A percentile compares a stretch with the other conserved stretches of the same genome.
phyloP scores from a whole-genome alignment of 148 eudicot genomes.

The Hydrangea macrophylla region DNA sequence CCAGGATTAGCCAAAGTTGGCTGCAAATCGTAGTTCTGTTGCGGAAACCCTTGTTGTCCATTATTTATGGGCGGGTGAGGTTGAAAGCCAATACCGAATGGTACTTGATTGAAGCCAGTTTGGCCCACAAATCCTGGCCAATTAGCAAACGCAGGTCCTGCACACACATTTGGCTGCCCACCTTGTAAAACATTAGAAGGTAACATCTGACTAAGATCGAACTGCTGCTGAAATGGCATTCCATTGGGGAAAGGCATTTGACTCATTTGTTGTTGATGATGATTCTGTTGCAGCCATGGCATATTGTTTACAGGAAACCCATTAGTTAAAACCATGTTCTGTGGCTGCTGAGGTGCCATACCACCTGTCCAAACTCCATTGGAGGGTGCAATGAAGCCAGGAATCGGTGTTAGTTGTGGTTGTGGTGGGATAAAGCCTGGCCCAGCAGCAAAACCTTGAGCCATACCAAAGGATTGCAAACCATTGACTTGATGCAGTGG shows the following conservation, averaged over 20 bases:
- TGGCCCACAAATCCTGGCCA: constrained; percentile 38
- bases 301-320: constrained; percentile 39
- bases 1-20: constrained; percentile 21
- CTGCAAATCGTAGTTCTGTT: constrained; percentile 15
- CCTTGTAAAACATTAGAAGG: constrained; percentile 29
- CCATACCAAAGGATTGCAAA: constrained; percentile 15
- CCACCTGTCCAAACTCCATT: constrained; percentile 43
- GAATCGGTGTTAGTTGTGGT: constrained; percentile 32
- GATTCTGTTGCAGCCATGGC: constrained; percentile 60
- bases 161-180: constrained; percentile 38
- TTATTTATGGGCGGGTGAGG: constrained; percentile 26
- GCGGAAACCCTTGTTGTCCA: constrained; percentile 24
- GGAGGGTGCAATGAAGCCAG: constrained; percentile 24
- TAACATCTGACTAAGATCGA: constrained; percentile 35
- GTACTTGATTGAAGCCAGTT: constrained; percentile 36
- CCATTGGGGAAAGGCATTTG: constrained; percentile 37
- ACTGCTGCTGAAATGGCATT: constrained; percentile 43
- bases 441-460: constrained; percentile 26
- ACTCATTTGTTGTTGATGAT: constrained; percentile 27
- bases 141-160: constrained; percentile 35
- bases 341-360: constrained; percentile 48
- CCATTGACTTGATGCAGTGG: constrained; percentile 20
- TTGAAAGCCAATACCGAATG: constrained; percentile 32
- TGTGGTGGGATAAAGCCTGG: constrained; percentile 26
- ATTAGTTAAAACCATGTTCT: constrained; percentile 30